Conservation (phyloP, 2,329 filamentous ascomycete species). For the Fusarium nanum region DNA sequence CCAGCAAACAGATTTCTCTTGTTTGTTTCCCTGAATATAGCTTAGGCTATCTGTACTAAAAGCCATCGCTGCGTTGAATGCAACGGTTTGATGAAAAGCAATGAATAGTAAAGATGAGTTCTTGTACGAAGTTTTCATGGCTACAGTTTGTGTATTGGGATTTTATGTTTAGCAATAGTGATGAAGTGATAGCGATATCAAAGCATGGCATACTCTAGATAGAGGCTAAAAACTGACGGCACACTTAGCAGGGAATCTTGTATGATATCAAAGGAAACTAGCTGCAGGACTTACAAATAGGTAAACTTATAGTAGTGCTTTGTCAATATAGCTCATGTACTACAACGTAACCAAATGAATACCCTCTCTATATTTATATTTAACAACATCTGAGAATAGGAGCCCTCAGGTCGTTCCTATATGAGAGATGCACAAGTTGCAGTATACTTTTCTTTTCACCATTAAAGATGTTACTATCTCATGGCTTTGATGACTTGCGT, state of each 20-base stretch:
- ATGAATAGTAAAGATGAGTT: background rate
- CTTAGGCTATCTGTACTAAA: background rate
- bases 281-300: background rate
- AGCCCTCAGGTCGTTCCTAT: background rate
- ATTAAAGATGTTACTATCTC: background rate
- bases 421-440: background rate
- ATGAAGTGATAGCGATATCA: background rate
- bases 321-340: background rate
- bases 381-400: background rate
- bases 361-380: background rate
- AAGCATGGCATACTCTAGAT: background rate
- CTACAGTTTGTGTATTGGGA: no score
- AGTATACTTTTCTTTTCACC: background rate
- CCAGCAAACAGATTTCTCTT: background rate
- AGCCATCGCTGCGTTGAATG: background rate
- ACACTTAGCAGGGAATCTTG: background rate
- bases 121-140: background rate
- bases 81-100: background rate
- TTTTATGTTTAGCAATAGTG: no score
- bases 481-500: no score
- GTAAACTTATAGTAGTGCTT: background rate
- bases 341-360: background rate
- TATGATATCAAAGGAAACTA: background rate
- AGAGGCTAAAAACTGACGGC: background rate
- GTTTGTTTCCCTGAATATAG: background rate